Conservation (phyloP, 83 land plant genomes). For the Picea mariana region DNA sequence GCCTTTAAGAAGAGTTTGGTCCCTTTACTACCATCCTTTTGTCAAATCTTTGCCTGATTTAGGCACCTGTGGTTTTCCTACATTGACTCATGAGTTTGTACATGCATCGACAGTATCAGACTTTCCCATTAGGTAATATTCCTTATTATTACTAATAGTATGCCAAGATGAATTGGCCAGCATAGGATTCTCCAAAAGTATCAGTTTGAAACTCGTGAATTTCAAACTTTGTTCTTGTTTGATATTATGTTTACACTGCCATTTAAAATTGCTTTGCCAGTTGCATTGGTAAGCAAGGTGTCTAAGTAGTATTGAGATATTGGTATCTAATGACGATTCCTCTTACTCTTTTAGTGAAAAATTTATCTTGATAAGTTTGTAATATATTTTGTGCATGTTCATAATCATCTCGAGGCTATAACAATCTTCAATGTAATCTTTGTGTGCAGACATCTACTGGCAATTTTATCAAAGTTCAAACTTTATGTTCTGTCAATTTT, state of each 20-base stretch:
- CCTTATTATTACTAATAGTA: too few relatives aligned
- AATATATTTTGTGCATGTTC: neutral
- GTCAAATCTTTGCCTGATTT: too few relatives aligned
- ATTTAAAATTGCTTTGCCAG: neutral
- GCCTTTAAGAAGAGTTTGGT: too few relatives aligned
- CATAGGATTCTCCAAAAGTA: too few relatives aligned
- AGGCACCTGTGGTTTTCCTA: too few relatives aligned
- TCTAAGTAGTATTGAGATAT: neutral
- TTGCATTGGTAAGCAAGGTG: neutral
- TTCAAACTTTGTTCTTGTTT: neutral
- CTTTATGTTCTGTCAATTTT: neutral
- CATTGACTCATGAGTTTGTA: too few relatives aligned
- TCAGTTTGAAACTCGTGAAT: neutral
- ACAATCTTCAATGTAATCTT: neutral
- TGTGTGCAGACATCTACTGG: neutral
- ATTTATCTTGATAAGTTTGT: neutral
- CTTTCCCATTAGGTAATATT: too few relatives aligned
- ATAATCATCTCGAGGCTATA: neutral
- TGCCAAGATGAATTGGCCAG: too few relatives aligned
- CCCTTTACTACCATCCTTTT: too few relatives aligned
- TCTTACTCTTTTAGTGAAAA: neutral
- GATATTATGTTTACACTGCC: neutral
- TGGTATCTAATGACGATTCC: neutral
- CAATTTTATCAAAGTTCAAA: neutral
- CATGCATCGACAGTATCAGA: too few relatives aligned